Base-by-base conservation (phyloP, 805 yeast genomes). In the Kuraishia ogatae region DNA sequence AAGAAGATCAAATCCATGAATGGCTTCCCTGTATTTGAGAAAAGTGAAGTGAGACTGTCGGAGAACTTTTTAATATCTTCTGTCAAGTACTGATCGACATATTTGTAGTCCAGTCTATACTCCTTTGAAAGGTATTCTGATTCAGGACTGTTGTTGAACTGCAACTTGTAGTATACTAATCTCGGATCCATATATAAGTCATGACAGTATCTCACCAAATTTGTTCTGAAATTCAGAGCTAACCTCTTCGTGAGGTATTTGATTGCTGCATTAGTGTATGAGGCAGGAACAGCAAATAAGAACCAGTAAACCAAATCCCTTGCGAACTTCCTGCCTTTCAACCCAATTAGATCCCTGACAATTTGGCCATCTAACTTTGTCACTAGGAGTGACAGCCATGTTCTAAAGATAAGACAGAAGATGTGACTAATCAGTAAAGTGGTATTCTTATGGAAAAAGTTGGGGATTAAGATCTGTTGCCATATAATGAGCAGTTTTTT, bases 321-420 rank as follows among this genome's bases (percentile, higher is more conserved):
- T 48, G 83, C 67, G 62, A 92, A 92, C 54, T 85, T 84, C 60
- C 74, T 79, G 20, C 91, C 89, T 59, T 85, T 83, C 19, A 91
- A 90, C 19, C 90, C 85, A 61, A 92, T 89, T 64, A 92, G 80
- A 68, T 91, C 93, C 66, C 88, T 85, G 50, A 91, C 97, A 53
- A 92, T 87, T 67, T 88, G 93, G 62, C 97, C 97, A 68, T 92
- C 98, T 53, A 92, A 75, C 65, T 86, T 85, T 2, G 98, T 96
- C 35, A 92, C 90, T 56, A 91, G 71, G 55, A 92, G 75, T 28
- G 94, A 86, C 57, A 92, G 76, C 87, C 92, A 92, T 0, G 98
- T 92, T 69, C 98, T 77, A 59, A 89, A 76, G 22, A 89, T 74
- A 48, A 92, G 75, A 61, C 90, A 87, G 57, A 82, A 74, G 55